Percentiles rank a stretch among this genome's conserved stretches.
These are phyloP conservation scores for Eutrema yunnanense DNA, from an alignment of 345 rosid genomes.

Conservation along the genomic window DNA sequence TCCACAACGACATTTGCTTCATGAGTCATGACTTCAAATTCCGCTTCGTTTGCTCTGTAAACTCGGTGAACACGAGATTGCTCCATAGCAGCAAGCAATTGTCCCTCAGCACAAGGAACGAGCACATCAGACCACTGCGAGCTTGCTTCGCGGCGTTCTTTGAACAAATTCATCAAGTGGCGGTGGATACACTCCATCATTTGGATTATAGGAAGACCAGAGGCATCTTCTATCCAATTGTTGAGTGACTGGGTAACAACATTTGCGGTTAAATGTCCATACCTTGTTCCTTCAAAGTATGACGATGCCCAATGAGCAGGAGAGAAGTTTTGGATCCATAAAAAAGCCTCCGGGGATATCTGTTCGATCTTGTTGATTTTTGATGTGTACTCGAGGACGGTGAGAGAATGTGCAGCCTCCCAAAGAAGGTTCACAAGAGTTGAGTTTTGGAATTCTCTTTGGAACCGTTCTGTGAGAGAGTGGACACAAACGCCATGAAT, in stretches of 20 bases:
- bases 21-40: slow-evolving; percentile 63
- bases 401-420: slow-evolving; percentile 80
- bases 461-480: slow-evolving; percentile 58
- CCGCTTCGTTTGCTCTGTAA: slow-evolving; percentile 67
- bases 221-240: slow-evolving; percentile 61
- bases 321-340: slow-evolving; percentile 71
- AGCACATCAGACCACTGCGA: slow-evolving; percentile 71
- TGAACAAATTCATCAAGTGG: slow-evolving; percentile 73
- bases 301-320: slow-evolving; percentile 81
- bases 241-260: slow-evolving; percentile 55
- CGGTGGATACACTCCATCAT: slow-evolving; percentile 83
- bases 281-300: slow-evolving; percentile 75
- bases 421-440: slow-evolving; percentile 66
- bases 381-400: slow-evolving; percentile 59
- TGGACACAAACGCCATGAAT: slow-evolving; percentile 81
- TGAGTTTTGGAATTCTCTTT: slow-evolving; percentile 64
- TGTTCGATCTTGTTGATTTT: slow-evolving; percentile 62
- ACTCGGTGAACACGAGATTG: slow-evolving; percentile 60
- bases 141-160: slow-evolving; percentile 69
- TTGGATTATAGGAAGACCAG: slow-evolving; percentile 82
- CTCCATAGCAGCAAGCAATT: slow-evolving; percentile 54
- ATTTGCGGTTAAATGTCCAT: slow-evolving; percentile 66
- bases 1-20: slow-evolving; percentile 67
- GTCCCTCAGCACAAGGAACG: slow-evolving; percentile 77
- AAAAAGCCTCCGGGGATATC: slow-evolving; percentile 68